phyloP scores from a whole-genome alignment of 257 asterid species.

The Eucommia ulmoides region DNA sequence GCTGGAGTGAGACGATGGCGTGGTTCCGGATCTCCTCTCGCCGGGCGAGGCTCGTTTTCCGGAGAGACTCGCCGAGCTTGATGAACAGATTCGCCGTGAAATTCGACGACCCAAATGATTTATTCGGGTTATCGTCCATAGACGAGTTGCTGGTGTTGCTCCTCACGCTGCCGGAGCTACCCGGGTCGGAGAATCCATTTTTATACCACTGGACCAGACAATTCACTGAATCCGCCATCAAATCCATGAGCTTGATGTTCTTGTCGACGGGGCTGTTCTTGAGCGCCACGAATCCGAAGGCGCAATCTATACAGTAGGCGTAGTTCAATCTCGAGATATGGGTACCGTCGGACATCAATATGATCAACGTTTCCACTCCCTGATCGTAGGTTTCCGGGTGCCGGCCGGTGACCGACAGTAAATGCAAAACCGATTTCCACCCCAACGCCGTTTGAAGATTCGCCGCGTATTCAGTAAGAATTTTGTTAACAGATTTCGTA shows the following conservation, averaged over 20 bases:
- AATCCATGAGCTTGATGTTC: conserved; percentile 59
- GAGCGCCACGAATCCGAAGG: conserved; percentile 75
- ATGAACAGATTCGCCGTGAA: conserved; percentile 45
- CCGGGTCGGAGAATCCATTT: conserved; percentile 68
- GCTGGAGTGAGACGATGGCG: conserved; percentile 54
- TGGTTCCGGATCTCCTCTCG: conserved; percentile 89
- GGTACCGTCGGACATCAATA: conserved; percentile 39
- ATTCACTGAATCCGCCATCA: conserved; percentile 55
- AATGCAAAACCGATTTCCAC: conserved; percentile 72
- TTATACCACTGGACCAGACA: conserved; percentile 67
- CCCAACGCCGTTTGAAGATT: conserved; percentile 54
- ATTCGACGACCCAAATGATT: conserved; percentile 26
- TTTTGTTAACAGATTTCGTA: conserved; percentile 40
- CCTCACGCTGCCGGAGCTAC: conserved; percentile 24
- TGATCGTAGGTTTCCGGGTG: conserved; percentile 75
- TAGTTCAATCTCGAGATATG: conserved; percentile 52
- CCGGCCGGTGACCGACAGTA: conserved; percentile 78
- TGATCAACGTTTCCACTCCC: conserved; percentile 52
- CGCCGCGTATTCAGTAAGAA: conserved; percentile 49
- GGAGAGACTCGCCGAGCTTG: conserved; percentile 67
- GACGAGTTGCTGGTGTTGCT: conserved; percentile 34
- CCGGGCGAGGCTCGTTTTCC: conserved; percentile 81
- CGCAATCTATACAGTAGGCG: conserved; percentile 62
- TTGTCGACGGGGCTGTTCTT: conserved; percentile 68
- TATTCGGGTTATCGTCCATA: conserved; percentile 41